Evolutionary conservation across 805 yeast genomes (phyloP).

Genomic region (Suhomyces sp.): DNA sequence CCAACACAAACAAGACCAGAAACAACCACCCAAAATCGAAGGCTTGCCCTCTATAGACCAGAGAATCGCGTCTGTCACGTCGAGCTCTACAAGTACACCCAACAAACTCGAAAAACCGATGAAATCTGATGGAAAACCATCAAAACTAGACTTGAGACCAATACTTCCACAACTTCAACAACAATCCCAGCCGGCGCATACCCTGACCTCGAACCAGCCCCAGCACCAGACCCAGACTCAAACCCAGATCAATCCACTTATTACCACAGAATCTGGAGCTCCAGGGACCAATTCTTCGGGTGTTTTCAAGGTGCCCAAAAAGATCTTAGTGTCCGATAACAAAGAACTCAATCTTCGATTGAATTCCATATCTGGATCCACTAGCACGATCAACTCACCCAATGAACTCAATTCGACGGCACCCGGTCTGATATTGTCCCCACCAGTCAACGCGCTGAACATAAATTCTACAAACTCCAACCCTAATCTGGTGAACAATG

Average conservation of each 20-base stretch:
- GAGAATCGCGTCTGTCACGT: too few relatives aligned
- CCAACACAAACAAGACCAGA: too few relatives aligned
- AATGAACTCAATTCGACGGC: neutral
- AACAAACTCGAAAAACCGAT: too few relatives aligned
- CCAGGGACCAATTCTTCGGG: conserved; percentile 7
- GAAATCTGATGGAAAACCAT: too few relatives aligned
- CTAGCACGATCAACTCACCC: neutral
- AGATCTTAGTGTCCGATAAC: conserved; percentile 12
- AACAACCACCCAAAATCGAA: too few relatives aligned
- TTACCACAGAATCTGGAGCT: neutral
- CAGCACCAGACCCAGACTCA: too few relatives aligned
- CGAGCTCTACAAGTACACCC: too few relatives aligned
- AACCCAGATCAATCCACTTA: neutral
- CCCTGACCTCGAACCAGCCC: too few relatives aligned
- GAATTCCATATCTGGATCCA: conserved; percentile 3
- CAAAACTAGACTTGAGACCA: neutral
- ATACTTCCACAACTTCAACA: neutral
- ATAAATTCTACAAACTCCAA: neutral
- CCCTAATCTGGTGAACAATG: neutral
- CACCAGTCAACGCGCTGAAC: neutral
- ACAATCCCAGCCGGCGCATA: too few relatives aligned
- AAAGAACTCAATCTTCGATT: conserved; percentile 7
- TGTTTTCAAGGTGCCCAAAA: conserved; percentile 14
- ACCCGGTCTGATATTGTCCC: neutral
- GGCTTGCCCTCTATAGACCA: too few relatives aligned